Evolutionary conservation across 2,329 filamentous ascomycete species (phyloP), one percentile per base, ranked within the genome.

Genomic region (Cercospora sojina): DNA sequence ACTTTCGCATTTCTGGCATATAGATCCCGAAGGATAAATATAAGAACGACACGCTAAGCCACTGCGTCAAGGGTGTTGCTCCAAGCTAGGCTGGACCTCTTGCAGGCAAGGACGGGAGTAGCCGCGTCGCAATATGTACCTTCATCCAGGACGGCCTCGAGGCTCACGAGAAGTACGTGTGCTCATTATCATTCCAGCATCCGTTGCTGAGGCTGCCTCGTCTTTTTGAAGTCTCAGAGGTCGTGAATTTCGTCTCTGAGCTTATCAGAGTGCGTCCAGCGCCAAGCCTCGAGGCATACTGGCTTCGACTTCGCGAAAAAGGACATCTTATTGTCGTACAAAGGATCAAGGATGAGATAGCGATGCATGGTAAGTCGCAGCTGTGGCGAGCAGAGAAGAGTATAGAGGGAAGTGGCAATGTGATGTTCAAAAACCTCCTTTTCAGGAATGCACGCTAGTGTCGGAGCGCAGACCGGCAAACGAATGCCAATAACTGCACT

Each of bases 11-110:
- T 71, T 70, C 69, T 69, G 62, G 60, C 60, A 63, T 63, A 63
- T 63, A 56, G 63, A 61, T 70, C 66, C 69, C 66, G 66, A 47
- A 55, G 66, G 58, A 67, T 61, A 64, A 67, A 68, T 73, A 73
- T 73, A 73, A 73, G 71, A 73, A 73, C 71, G 71, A 73, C 71
- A 73, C 71, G 71, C 71, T 73, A 70, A 72, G 69, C 71, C 71
- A 71, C 71, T 73, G 71, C 71, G 71, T 73, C 71, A 73, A 70
- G 58, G 67, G 71, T 70, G 64, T 70, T 62, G 29, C 51, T 64
- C 59, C 49, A 31, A 57, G 60, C 60, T 63, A 47, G 12, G 60
- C 60, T 57, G 31, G 60, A 57, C 60, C 60, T 63, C 43, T 43
- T 57, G 49, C 41, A 60, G 57, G 63, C 58, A 35, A 58, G 23